Evolutionary conservation across 176 grass and related monocot species (phyloP).

Genomic region (Cymbopogon citratus): DNA sequence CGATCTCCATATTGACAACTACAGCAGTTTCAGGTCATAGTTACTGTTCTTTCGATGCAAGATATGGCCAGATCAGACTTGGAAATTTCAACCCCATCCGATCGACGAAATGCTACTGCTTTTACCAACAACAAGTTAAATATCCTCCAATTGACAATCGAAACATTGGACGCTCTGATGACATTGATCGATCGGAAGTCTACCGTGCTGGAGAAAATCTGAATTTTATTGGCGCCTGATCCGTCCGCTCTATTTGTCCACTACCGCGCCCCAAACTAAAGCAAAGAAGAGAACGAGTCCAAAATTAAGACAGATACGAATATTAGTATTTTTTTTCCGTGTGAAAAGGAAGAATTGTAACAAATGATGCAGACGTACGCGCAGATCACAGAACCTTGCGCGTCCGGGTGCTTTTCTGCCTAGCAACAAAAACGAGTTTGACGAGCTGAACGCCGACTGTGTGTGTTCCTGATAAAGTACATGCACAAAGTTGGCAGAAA

Average conservation of each 20-base stretch:
- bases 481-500: not conserved
- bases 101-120: not conserved
- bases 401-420: not conserved
- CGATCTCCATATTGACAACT: constrained; percentile 3
- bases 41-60: not conserved
- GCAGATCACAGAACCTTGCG: not conserved
- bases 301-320: not conserved
- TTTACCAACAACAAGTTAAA: not conserved
- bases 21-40: not conserved
- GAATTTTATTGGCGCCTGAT: not conserved
- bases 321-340: not conserved
- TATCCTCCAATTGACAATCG: not conserved
- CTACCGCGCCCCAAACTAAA: not conserved
- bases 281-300: not conserved
- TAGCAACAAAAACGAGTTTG: not conserved
- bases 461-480: not conserved
- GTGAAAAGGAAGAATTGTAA: not conserved
- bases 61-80: not conserved
- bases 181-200: not conserved
- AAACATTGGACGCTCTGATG: not conserved
- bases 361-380: not conserved
- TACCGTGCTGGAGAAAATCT: not conserved
- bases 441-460: not conserved
- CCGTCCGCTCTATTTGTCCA: not conserved
- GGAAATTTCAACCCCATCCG: not conserved